Base-by-base conservation (phyloP, 1,139 yeast species). In the Cylindricascospora bacillispora region DNA sequence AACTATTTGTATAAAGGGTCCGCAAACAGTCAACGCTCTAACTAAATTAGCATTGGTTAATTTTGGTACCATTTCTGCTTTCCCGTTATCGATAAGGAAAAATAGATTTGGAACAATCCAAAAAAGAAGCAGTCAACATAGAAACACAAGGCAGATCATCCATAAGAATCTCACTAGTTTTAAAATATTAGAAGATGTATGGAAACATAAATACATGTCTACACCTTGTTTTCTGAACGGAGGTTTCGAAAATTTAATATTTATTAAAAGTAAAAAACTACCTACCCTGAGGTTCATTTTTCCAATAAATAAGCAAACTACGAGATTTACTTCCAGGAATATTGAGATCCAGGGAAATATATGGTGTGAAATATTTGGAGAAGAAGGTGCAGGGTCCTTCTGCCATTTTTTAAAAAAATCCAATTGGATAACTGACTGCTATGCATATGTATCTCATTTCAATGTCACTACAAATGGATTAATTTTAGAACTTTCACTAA, bases 301-400 rank as follows among this genome's bases (percentile, higher is more conserved):
- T 39, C 73, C 74, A 1, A 28, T 52, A 2, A 28, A 27, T n/a
- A 30, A 30, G 7, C 31, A 31, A 4, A 16, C 12, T 5, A 30
- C 45, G 2, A 29, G 33, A 5, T 38, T 44, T n/a, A 29, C 41
- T 1, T 13, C 30, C 7, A 36, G 26, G 20, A 47, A 47, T 12
- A 25, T 48, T 2, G 26, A 28, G 11, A 37, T 61, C 15, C 62
- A 57, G 28, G 52, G 56, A 15, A 52, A 52, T 11, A 50, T 63
- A 4, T 74, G 80, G 79, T 60, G 73, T 32, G 67, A 66, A 31
- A 30, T 75, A 1, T 51, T 76, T 26, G 86, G 86, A 1, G 77
- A 72, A 44, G 86, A 78, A 51, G 52, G 70, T 2, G 33, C 42
- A 2, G 65, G 64, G 0, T 68, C 82, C 0, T 52, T 62, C 22